Percentiles rank a stretch among this genome's conserved stretches.
These are phyloP conservation scores for Eleusine indica DNA, from an alignment of 176 grass and related monocot genomes.

Conservation along the genomic window DNA sequence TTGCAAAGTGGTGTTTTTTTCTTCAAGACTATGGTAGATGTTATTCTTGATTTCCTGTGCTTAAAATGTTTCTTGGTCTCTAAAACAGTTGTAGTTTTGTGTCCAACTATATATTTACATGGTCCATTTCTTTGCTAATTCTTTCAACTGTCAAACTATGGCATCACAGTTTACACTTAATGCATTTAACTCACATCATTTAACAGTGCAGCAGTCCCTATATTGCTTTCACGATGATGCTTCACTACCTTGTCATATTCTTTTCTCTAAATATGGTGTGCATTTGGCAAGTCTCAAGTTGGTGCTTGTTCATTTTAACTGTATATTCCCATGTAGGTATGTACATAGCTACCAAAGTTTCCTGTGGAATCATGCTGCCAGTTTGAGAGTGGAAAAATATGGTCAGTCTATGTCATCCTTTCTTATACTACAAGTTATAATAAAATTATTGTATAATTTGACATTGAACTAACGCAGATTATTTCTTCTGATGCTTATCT, in stretches of 20 bases:
- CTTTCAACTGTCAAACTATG: background rate
- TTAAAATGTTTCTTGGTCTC: background rate
- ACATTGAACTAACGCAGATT: slow-evolving; percentile 9
- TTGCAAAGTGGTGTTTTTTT: slow-evolving; percentile 1
- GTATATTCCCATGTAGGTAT: slow-evolving; percentile 59
- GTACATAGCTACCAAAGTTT: slow-evolving; percentile 98
- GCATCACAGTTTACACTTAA: background rate
- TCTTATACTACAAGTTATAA: slow-evolving; percentile 34
- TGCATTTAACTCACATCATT: slow-evolving; percentile 4
- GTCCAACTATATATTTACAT: background rate
- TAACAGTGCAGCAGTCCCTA: background rate
- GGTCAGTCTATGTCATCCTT: slow-evolving; percentile 63
- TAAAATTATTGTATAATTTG: slow-evolving; percentile 36
- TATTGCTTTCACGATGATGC: background rate
- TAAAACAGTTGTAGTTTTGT: background rate
- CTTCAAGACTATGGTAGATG: slow-evolving; percentile 1
- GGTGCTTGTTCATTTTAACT: background rate
- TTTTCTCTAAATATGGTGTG: background rate
- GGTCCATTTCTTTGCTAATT: background rate
- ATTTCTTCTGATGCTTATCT: background rate
- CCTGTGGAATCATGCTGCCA: slow-evolving; percentile 97
- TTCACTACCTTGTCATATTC: slow-evolving; percentile 7
- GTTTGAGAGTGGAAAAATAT: slow-evolving; percentile 93
- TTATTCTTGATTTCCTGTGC: background rate
- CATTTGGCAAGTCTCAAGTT: background rate